phyloP scores from a whole-genome alignment of 1,139 yeast genomes.

The Yamadazyma diddensiae region DNA sequence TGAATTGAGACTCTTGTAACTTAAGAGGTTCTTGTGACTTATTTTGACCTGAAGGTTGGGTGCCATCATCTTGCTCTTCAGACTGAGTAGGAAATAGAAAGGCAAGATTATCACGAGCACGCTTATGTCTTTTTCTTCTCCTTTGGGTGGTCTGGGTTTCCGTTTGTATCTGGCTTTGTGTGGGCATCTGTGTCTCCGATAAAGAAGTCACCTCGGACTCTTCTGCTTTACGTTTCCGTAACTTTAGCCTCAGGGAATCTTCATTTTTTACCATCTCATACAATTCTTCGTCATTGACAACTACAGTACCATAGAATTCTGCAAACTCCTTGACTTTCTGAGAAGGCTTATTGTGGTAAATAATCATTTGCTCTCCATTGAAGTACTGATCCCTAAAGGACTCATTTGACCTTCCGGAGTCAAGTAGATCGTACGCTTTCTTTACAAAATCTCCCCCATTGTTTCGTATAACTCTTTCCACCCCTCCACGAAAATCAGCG shows the following conservation, averaged over 20 bases:
- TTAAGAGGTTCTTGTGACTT: too few relatives aligned
- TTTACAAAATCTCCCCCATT: constrained; percentile 6
- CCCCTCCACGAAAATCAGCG: constrained; percentile 6
- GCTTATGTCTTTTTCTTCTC: constrained; percentile 10
- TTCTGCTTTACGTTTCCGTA: constrained; percentile 6
- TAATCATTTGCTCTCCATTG: constrained; percentile 1
- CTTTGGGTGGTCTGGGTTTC: constrained; percentile 8
- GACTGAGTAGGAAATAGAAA: constrained; percentile 11
- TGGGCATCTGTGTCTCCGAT: constrained; percentile 1
- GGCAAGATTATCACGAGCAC: constrained; percentile 10
- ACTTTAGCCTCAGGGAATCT: background rate
- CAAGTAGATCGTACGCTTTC: constrained; percentile 6
- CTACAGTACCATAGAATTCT: constrained; percentile 2
- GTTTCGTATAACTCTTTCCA: constrained; percentile 2
- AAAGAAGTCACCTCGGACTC: background rate
- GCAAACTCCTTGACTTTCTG: constrained; percentile 5
- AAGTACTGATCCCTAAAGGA: constrained; percentile 5
- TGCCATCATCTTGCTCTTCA: background rate
- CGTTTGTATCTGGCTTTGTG: constrained; percentile 1
- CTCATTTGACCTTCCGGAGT: constrained; percentile 3
- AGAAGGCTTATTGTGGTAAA: constrained; percentile 6
- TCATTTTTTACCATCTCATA: constrained; percentile 5
- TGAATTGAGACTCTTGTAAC: background rate
- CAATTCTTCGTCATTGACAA: constrained; percentile 6
- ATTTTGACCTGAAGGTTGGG: too few relatives aligned